Evolutionary conservation across 2,329 filamentous ascomycete genomes (phyloP).

Genomic region (Nemania sp.): DNA sequence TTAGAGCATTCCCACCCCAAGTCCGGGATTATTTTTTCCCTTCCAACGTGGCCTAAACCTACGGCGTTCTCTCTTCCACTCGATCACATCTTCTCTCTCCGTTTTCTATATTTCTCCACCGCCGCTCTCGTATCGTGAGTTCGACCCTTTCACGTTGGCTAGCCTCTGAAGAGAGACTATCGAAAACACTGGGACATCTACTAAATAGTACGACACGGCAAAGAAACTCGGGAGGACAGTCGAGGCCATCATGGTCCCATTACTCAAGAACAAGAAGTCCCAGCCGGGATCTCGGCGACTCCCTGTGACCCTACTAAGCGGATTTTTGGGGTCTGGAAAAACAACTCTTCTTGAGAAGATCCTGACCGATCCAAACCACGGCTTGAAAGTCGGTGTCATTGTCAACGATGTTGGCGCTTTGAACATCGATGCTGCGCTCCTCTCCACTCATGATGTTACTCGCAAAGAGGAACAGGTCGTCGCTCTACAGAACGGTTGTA

Average conservation of each 20-base stretch:
- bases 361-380: conserved; percentile 63
- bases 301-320: conserved; percentile 63
- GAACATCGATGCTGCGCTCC: conserved; percentile 67
- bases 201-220: neutral
- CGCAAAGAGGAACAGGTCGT: conserved; percentile 65
- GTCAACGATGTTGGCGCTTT: conserved; percentile 72
- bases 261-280: neutral
- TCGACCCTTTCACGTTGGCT: neutral
- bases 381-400: conserved; percentile 69
- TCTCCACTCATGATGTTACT: conserved; percentile 59
- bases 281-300: conserved; percentile 39
- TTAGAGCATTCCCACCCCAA: neutral
- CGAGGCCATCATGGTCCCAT: conserved; percentile 7
- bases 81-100: too few relatives aligned
- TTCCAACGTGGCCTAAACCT: too few relatives aligned
- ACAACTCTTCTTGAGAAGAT: conserved; percentile 72
- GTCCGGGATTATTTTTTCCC: too few relatives aligned
- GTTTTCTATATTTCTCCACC: too few relatives aligned
- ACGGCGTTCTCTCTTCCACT: too few relatives aligned
- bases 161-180: neutral
- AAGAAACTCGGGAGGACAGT: neutral
- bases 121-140: neutral
- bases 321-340: conserved; percentile 69
- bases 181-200: neutral
- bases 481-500: conserved; percentile 72